Conservation (phyloP, 768 basidiomycete species). For the Lactarius tabidus region DNA sequence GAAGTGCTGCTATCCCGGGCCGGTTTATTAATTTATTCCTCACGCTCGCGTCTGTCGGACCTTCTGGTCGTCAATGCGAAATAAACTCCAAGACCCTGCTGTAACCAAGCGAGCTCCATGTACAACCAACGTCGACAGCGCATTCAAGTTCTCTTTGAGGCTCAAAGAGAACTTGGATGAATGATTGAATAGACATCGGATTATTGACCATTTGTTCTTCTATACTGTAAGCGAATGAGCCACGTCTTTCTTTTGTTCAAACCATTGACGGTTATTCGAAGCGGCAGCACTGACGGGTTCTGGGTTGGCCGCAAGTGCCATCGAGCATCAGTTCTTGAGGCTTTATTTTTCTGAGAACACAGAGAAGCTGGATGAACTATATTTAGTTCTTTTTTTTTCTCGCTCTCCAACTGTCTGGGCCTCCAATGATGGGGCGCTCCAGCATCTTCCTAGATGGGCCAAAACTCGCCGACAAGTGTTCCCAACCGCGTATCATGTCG, state of each 20-base stretch:
- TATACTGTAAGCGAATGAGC: conserved; percentile 51
- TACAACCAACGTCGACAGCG: conserved; percentile 45
- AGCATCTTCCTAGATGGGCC: conserved; percentile 13
- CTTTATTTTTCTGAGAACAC: conserved; percentile 72
- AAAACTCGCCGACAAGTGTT: conserved; percentile 39
- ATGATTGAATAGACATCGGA: no score
- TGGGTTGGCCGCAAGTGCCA: conserved; percentile 81
- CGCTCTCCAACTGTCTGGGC: conserved; percentile 10
- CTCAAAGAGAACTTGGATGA: no score
- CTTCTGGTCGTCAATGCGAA: conserved; percentile 3
- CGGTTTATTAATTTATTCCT: no score
- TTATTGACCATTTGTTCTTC: conserved; percentile 65
- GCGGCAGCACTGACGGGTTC: conserved; percentile 83
- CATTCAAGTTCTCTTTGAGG: no score
- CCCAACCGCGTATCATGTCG: conserved; percentile 68
- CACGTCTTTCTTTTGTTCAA: background rate
- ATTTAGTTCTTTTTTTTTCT: conserved; percentile 34
- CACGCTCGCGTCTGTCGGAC: no score
- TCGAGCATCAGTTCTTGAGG: conserved; percentile 73
- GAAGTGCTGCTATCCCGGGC: no score
- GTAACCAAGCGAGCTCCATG: conserved; percentile 12
- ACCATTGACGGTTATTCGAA: conserved; percentile 28
- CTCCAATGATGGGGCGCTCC: conserved; percentile 5
- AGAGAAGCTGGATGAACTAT: conserved; percentile 55
- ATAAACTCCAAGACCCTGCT: conserved; percentile 1